Evolutionary conservation across 345 rosid genomes (phyloP).

Genomic region (Iberis pinnata): DNA sequence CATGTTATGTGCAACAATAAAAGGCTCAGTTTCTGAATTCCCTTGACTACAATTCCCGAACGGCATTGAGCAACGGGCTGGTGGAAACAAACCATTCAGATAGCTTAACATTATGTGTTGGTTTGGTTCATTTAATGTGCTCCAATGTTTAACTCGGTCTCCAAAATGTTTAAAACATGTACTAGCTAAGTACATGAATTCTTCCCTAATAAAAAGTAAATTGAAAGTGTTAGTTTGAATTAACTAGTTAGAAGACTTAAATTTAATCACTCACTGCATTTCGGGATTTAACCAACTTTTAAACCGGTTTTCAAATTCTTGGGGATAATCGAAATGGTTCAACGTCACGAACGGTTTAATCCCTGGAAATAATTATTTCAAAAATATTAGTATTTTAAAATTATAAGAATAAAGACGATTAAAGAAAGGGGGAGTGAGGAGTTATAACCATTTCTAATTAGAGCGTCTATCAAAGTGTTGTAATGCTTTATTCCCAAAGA

Average conservation of each 20-base stretch:
- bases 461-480: constrained; percentile 49
- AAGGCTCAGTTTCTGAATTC: constrained; percentile 47
- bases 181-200: constrained; percentile 47
- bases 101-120: constrained; percentile 29
- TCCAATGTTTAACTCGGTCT: constrained; percentile 58
- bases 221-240: background rate
- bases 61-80: constrained; percentile 43
- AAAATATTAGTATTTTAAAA: background rate
- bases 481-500: constrained; percentile 51
- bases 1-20: constrained; percentile 47
- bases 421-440: background rate
- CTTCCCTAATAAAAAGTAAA: constrained; percentile 34
- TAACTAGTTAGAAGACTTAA: background rate
- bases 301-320: constrained; percentile 63
- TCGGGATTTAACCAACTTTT: constrained; percentile 66
- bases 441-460: constrained; percentile 40
- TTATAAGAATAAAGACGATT: background rate
- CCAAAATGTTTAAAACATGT: constrained; percentile 53
- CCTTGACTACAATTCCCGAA: constrained; percentile 46
- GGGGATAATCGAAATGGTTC: constrained; percentile 68
- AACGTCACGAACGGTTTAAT: constrained; percentile 72
- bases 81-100: constrained; percentile 35
- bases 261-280: constrained; percentile 37
- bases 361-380: constrained; percentile 37
- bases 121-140: constrained; percentile 56